Base-by-base conservation (phyloP, 2,329 filamentous ascomycete species). In the Geosmithia flava region DNA sequence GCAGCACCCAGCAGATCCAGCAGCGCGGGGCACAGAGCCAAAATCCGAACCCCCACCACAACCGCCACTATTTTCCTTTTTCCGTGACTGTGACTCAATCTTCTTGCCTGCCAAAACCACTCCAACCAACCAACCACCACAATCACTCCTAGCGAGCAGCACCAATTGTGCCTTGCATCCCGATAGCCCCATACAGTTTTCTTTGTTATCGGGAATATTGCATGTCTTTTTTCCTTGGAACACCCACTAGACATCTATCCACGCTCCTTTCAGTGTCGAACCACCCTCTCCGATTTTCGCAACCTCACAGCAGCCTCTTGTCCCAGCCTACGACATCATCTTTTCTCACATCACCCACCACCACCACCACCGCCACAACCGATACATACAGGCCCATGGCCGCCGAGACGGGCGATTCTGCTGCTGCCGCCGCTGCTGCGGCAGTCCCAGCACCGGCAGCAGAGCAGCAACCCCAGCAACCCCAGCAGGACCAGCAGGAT, bases 371-470 rank as follows among this genome's bases (percentile, higher is more conserved):
- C 11, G 33, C 33, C 33, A 16, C 23, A 4, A 27, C 23, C 10
- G 33, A 37, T 37, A 37, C 33, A 19, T 42, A 42, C 7, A n/a
- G 19, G 13, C 37, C 42, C 20, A 51, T 48, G 37, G 44, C 47
- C 39, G 33, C 42, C 17, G 49, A 49, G 29, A 33, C 47, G 20
- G 39, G 41, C 20, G 45, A 37, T 16, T 29, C 48, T 40, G 44
- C 48, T 20, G 15, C 19, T 20, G 15, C 19, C 19, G 47, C 43
- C 16, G 47, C n/a, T 3, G 15, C n/a, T 42, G 20, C 27, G 37
- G 7, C 44, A 42, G 43, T 5, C 42, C 8, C 23, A 27, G 42
- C n/a, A 19, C 27, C 40, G 17, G 33, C 19, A 42, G 44, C 27
- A 33, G 7, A n/a, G 20, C 27, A 23, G 7, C 44, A 42, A 33